Percentiles rank a stretch among this genome's conserved stretches.
Evolutionary conservation across 2,329 filamentous ascomycete species (phyloP).

Genomic region (Botrytis fabae): DNA sequence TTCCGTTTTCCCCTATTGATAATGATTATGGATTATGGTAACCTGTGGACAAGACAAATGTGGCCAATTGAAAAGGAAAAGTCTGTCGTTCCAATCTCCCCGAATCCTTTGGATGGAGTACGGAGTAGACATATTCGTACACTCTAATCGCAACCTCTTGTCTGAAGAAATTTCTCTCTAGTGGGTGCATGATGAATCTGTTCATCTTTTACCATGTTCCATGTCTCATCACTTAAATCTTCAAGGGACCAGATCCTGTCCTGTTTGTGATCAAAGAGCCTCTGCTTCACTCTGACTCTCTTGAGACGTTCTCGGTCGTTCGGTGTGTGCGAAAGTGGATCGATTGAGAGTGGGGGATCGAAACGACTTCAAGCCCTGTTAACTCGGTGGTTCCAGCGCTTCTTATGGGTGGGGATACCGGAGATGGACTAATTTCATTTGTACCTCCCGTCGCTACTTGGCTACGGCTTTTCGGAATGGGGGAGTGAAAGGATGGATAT

Average conservation of each 20-base stretch:
- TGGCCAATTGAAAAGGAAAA: neutral
- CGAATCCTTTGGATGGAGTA: neutral
- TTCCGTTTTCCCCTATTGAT: neutral
- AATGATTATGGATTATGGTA: neutral
- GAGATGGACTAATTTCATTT: constrained; percentile 7
- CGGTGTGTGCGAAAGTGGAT: neutral
- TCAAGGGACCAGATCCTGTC: neutral
- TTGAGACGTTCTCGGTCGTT: neutral
- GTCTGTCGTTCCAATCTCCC: neutral
- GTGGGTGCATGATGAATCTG: neutral
- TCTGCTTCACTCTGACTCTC: neutral
- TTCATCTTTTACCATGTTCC: neutral
- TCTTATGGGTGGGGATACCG: neutral
- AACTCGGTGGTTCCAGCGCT: constrained; percentile 6
- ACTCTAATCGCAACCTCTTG: neutral
- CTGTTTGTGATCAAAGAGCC: neutral
- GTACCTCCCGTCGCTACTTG: neutral
- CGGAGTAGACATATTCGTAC: neutral
- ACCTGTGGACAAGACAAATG: neutral
- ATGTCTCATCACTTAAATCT: neutral
- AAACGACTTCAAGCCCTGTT: neutral
- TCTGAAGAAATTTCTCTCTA: neutral
- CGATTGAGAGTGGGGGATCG: neutral
- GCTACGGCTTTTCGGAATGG: neutral
- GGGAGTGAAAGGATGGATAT: neutral